Base-by-base conservation (phyloP, 75 land plant species). In the Cryptomeria japonica region DNA sequence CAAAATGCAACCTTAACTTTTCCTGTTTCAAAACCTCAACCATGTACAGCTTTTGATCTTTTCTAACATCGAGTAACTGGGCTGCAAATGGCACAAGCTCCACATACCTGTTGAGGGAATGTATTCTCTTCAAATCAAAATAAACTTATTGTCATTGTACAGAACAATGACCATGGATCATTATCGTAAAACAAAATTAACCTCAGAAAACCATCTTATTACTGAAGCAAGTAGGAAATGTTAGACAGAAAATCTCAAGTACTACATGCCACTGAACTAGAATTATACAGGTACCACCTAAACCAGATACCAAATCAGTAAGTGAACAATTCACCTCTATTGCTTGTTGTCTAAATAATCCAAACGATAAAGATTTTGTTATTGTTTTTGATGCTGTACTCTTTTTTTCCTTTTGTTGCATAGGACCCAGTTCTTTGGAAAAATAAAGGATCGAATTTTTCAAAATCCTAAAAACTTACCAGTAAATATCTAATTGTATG, bases 51-150 rank as follows among this genome's bases (percentile, higher is more conserved):
- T 97, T 98, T 88, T 98, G 99, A 85, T 85, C 85, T 86, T 93
- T 96, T 87, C 96, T 93, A 28, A 97, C 93, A 88, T 98, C 99
- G 83, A 98, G 91, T 80, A 96, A 55, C 90, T 97, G 85, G 36
- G 99, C 97, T 55, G 99, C 99, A 51, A 98, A 90, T 76, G 99
- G 99, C 37, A 98, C 99, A 47, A 88, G 95, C 93, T 96, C 98
- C 84, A 98, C 99, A 90, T 95, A 98, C 88, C 99, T 98, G 88
- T 79, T 53, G 72, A 91, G 47, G 18, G 75, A 87, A 83, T 18
- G 22, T 14, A 1, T 85, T 37, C 5, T 36, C 47, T 44, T 41
- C 14, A 83, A 83, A 36, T 83, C 70, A 34, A 44, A 46, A 85
- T 56, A 85, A 51, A 19, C 61, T 51, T 14, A 83, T 44, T 25